phyloP scores from a whole-genome alignment of 78 protist species.

The Pigoraptor vietnamica region DNA sequence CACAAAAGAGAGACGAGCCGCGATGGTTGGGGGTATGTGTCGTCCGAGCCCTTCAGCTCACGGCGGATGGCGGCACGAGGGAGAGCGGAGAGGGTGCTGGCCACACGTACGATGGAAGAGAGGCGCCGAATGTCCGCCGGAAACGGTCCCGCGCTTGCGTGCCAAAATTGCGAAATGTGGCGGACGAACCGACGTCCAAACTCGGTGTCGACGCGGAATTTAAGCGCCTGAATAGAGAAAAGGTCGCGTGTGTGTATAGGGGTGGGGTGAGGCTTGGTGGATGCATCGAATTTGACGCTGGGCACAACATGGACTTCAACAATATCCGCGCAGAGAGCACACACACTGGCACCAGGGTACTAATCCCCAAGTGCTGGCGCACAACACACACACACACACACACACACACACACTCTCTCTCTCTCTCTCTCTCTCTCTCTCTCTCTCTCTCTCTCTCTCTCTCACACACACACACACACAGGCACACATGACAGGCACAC shows the following conservation, averaged over 20 bases:
- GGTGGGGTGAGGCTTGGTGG: too few relatives aligned
- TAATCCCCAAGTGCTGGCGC: too few relatives aligned
- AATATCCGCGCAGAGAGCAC: too few relatives aligned
- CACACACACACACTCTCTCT: too few relatives aligned
- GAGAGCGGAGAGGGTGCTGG: background rate
- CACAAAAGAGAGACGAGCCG: background rate
- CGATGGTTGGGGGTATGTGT: background rate
- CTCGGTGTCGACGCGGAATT: background rate
- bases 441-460: too few relatives aligned
- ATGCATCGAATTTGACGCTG: too few relatives aligned
- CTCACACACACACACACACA: too few relatives aligned
- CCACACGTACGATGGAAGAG: background rate
- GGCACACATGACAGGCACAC: background rate
- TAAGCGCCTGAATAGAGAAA: background rate
- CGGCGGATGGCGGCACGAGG: background rate
- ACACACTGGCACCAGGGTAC: too few relatives aligned
- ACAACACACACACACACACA: too few relatives aligned
- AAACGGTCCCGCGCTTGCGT: background rate
- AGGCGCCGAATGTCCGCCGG: background rate
- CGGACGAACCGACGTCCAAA: background rate
- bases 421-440: too few relatives aligned
- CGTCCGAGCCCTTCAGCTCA: background rate
- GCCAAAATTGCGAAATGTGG: background rate
- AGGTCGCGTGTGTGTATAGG: constrained; percentile 56
- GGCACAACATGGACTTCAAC: constrained; percentile 40